A percentile compares a stretch with the other conserved stretches of the same genome.
Conservation (phyloP, 805 yeast genomes). For the Grigorovia jiainica region DNA sequence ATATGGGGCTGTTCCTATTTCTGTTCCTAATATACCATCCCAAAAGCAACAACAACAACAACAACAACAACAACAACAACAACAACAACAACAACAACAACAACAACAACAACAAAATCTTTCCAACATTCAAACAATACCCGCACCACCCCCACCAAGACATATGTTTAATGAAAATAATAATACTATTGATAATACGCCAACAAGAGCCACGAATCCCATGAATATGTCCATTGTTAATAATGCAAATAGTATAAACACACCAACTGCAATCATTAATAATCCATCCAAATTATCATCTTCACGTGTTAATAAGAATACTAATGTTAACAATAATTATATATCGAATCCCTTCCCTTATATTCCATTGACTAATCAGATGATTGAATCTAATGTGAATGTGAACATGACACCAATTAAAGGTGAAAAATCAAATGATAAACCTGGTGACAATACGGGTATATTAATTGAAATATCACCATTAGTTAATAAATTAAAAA, state of each 20-base stretch:
- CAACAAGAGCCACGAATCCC: too few species aligned
- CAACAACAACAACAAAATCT: not conserved
- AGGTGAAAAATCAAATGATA: not conserved
- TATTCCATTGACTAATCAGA: not conserved
- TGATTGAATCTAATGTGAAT: not conserved
- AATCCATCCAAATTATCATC: too few species aligned
- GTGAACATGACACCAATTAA: not conserved
- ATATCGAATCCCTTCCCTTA: conserved; percentile 2
- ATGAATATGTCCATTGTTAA: too few species aligned
- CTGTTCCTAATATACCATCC: too few species aligned
- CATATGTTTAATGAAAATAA: not conserved
- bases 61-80: too few species aligned
- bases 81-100: not conserved
- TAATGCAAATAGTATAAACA: too few species aligned
- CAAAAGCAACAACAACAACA: too few species aligned
- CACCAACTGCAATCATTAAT: too few species aligned
- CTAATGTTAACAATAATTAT: not conserved
- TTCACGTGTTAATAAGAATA: too few species aligned
- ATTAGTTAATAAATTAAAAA: not conserved
- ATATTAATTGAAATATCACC: conserved; percentile 1
- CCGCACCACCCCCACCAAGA: not conserved
- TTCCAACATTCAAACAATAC: not conserved
- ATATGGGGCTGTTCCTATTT: too few species aligned
- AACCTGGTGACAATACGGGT: not conserved
- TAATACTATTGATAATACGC: too few species aligned